phyloP scores from a whole-genome alignment of 257 asterid species.

The Solanum paucissectum region DNA sequence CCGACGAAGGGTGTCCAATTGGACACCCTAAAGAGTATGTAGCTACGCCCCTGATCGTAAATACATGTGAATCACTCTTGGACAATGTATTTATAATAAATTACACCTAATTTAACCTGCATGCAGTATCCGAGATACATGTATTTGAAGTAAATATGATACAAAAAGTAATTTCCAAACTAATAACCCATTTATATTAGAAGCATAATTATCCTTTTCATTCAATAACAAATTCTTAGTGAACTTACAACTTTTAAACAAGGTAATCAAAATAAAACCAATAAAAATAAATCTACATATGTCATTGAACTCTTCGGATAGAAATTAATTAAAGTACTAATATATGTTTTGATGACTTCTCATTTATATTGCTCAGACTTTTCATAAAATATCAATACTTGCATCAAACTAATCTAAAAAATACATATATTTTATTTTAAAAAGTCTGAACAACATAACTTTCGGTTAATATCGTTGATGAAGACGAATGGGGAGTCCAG shows the following conservation, averaged over 20 bases:
- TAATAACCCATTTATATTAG: background rate
- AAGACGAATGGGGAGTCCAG: slow-evolving; percentile 52
- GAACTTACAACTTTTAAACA: background rate
- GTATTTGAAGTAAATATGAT: background rate
- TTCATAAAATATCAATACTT: no score
- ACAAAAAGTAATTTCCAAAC: background rate
- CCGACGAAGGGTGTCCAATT: no score
- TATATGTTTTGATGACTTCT: background rate
- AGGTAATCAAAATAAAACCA: background rate
- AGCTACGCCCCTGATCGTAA: no score
- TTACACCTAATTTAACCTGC: background rate
- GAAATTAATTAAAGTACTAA: background rate
- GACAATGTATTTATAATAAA: no score
- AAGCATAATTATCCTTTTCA: background rate
- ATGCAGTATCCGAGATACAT: no score
- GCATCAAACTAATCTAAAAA: no score
- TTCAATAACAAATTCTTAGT: background rate
- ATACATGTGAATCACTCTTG: background rate
- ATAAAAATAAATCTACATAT: background rate
- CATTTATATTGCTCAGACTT: no score
- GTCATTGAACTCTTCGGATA: background rate
- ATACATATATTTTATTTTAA: no score
- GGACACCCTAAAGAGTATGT: no score
- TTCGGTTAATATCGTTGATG: background rate
- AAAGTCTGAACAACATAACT: background rate